Percentiles rank a stretch among this genome's conserved stretches.
Evolutionary conservation across 2,329 filamentous ascomycete genomes (phyloP).

Genomic region (Microdochium bolleyi): DNA sequence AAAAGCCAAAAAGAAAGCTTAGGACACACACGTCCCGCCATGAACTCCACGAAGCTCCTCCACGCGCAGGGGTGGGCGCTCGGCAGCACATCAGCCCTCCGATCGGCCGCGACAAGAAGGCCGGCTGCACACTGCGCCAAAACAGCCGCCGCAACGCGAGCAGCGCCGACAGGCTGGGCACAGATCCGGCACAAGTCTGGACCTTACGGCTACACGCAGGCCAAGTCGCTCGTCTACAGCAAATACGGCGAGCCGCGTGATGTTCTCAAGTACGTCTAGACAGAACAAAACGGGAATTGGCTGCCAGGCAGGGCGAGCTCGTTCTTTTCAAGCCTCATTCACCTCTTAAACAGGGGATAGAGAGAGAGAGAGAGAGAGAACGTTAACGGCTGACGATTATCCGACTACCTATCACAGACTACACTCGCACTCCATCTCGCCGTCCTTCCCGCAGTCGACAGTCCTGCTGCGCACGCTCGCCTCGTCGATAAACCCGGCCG

Average conservation of each 20-base stretch:
- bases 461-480: conserved; percentile 83
- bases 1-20: too few species aligned
- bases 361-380: neutral
- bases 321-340: too few species aligned
- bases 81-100: neutral
- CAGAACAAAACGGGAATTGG: neutral
- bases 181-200: conserved; percentile 44
- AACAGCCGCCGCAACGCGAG: neutral
- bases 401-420: conserved; percentile 33
- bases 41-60: neutral
- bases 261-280: conserved; percentile 47
- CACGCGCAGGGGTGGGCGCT: neutral
- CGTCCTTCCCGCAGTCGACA: conserved; percentile 53
- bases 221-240: conserved; percentile 72
- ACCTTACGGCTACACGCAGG: conserved; percentile 75
- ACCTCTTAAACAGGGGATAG: too few species aligned
- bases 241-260: conserved; percentile 68
- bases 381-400: conserved; percentile 1
- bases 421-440: conserved; percentile 70
- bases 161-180: conserved; percentile 1
- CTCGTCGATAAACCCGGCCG: conserved; percentile 90
- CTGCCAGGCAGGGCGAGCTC: neutral
- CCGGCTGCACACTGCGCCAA: neutral
- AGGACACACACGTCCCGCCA: neutral
- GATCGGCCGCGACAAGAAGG: neutral